Evolutionary conservation across 441 rosid genomes (phyloP), one percentile per base, ranked within the genome.

Genomic region (Erysimum cheiri): DNA sequence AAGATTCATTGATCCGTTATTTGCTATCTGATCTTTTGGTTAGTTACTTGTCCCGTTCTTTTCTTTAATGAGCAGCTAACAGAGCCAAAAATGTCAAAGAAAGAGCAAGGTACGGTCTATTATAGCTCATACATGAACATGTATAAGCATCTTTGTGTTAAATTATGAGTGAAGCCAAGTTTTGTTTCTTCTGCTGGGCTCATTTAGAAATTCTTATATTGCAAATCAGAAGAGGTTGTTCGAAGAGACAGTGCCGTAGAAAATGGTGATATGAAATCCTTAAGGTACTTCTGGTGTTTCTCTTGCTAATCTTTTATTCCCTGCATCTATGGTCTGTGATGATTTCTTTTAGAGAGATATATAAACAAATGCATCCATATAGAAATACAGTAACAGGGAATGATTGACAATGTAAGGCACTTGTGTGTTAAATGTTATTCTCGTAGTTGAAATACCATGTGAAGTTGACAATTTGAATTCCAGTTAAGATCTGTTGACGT

Each of bases 41-140:
- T n/a, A n/a, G n/a, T n/a, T n/a, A n/a, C 54, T 24, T 69, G 36
- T 46, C 49, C 56, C 13, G 52, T 69, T 69, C 22, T 7, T 31
- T 47, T 71, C 79, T 73, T 12, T 78, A 53, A 41, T 74, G 35
- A 59, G 78, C 93, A 90, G 97, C 70, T 87, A 71, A 80, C 83
- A 46, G 96, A 91, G 83, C 87, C 78, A 63, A 93, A 89, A 77
- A 68, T 91, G 76, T 75, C 93, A 29, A 84, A 63, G 63, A 85
- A 82, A 83, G 96, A 89, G 75, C 92, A 86, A 85, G 98, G 98
- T 92, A 88, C 70, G n/a, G 8, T 69, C 39, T 69, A 41, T 74
- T 62, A 39, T 61, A 57, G 41, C 35, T 65, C 67, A 49, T 69
- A 53, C 32, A 46, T 68, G 66, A 54, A 14, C 46, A 13, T 17